A percentile compares a stretch with the other conserved stretches of the same genome.
phyloP scores from a whole-genome alignment of 2,329 filamentous ascomycete species.

The Didymella lethalis region DNA sequence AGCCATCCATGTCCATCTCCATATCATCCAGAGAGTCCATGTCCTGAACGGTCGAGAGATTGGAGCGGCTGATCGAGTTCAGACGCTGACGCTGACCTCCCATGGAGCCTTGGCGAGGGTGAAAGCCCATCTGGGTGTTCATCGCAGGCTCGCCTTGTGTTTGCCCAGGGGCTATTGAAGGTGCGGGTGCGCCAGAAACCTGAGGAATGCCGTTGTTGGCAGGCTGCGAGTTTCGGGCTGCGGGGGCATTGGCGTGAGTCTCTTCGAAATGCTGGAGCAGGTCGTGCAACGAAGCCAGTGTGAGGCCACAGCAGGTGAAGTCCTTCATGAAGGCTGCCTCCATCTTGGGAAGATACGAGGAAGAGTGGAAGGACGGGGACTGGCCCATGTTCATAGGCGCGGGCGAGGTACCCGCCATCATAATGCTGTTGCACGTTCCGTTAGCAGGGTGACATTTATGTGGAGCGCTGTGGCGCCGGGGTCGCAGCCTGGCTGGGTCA shows the following conservation, averaged over 20 bases:
- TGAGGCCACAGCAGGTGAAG: conserved; percentile 92
- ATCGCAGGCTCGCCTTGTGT: conserved; percentile 48
- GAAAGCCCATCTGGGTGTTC: conserved; percentile 50
- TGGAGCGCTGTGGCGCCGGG: conserved; percentile 3
- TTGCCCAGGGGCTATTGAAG: conserved; percentile 57
- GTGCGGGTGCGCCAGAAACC: conserved; percentile 34
- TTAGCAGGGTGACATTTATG: conserved; percentile 32
- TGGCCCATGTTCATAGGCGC: conserved; percentile 73
- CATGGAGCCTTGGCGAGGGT: conserved; percentile 51
- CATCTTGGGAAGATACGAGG: conserved; percentile 93
- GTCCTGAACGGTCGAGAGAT: conserved; percentile 59
- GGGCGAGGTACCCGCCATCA: conserved; percentile 96
- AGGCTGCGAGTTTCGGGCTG: conserved; percentile 59
- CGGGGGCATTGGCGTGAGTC: conserved; percentile 78
- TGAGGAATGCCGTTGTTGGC: conserved; percentile 54
- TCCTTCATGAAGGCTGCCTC: conserved; percentile 98
- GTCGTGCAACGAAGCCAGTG: conserved; percentile 90
- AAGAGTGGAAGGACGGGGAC: conserved; percentile 96
- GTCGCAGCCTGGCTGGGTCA: conserved; percentile 7
- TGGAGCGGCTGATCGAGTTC: conserved; percentile 52
- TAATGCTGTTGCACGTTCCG: conserved; percentile 67
- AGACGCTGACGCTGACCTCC: conserved; percentile 50
- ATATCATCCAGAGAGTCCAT: conserved; percentile 91
- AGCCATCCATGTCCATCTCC: conserved; percentile 93
- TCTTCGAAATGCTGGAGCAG: conserved; percentile 97